These are phyloP conservation scores for Xylaria sp. DNA, from an alignment of 2,329 filamentous ascomycete species.

Conservation along the genomic window DNA sequence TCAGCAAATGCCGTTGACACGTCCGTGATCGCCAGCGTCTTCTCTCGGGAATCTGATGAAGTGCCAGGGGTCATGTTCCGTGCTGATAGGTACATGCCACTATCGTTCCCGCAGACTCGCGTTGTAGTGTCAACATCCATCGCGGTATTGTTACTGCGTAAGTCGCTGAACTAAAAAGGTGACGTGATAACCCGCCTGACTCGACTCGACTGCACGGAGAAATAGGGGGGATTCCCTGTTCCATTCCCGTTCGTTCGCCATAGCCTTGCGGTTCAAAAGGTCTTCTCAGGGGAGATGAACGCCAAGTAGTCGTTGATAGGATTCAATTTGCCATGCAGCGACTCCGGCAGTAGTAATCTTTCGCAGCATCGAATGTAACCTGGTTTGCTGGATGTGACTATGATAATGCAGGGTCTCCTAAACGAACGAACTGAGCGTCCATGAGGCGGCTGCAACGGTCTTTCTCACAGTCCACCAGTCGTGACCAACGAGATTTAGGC, in stretches of 20 bases:
- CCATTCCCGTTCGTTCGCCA: slow-evolving; percentile 25
- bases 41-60: slow-evolving; percentile 26
- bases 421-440: slow-evolving; percentile 13
- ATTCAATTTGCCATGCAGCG: background rate
- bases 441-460: slow-evolving; percentile 11
- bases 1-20: slow-evolving; percentile 29
- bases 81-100: slow-evolving; percentile 13
- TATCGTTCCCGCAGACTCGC: slow-evolving; percentile 5
- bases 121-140: background rate
- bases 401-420: slow-evolving; percentile 18
- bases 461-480: slow-evolving; percentile 5
- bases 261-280: slow-evolving; percentile 18
- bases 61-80: slow-evolving; percentile 15
- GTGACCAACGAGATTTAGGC: background rate
- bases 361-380: slow-evolving; percentile 19
- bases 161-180: background rate
- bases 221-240: background rate
- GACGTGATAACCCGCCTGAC: no score
- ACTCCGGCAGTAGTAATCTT: background rate
- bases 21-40: slow-evolving; percentile 28
- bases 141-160: no score
- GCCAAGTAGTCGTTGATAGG: slow-evolving; percentile 18
- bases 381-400: slow-evolving; percentile 17
- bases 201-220: no score
- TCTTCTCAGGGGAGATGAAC: slow-evolving; percentile 24